Evolutionary conservation across 2,329 filamentous ascomycete species (phyloP).

Genomic region (Macrophomina tecta): DNA sequence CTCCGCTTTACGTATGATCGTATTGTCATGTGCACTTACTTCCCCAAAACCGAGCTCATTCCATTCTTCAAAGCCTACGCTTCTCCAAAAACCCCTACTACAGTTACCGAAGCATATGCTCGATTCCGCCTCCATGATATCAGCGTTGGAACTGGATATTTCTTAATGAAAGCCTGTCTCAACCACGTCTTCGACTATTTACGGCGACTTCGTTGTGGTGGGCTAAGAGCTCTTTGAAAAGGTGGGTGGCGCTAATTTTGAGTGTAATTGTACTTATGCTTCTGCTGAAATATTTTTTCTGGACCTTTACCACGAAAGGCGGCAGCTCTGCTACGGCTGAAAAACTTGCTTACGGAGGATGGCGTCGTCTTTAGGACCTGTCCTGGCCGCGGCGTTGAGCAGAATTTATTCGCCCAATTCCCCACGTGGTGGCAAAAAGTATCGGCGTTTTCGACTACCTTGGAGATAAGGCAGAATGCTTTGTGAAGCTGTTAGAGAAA

Average conservation of each 20-base stretch:
- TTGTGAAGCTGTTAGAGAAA: constrained; percentile 43
- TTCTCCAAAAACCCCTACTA: background rate
- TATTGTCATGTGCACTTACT: constrained; percentile 33
- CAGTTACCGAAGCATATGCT: background rate
- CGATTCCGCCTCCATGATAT: constrained; percentile 38
- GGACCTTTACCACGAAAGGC: constrained; percentile 36
- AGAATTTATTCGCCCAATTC: constrained; percentile 35
- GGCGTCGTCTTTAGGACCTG: constrained; percentile 50
- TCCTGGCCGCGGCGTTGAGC: constrained; percentile 38
- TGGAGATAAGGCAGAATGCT: constrained; percentile 43
- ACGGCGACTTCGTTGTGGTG: background rate
- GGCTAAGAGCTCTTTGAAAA: constrained; percentile 34
- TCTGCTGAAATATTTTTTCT: constrained; percentile 35
- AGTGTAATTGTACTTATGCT: constrained; percentile 46
- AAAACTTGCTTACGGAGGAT: constrained; percentile 25
- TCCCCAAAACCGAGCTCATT: constrained; percentile 32
- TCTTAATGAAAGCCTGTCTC: constrained; percentile 31
- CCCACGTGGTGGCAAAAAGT: constrained; percentile 43
- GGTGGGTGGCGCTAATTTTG: constrained; percentile 43
- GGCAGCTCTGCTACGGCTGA: background rate
- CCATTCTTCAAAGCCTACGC: constrained; percentile 35
- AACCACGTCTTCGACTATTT: constrained; percentile 18
- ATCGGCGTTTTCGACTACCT: constrained; percentile 49
- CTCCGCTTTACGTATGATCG: constrained; percentile 30
- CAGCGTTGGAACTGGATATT: constrained; percentile 41